phyloP scores from a whole-genome alignment of 768 basidiomycete genomes.

The Suillus subluteus region DNA sequence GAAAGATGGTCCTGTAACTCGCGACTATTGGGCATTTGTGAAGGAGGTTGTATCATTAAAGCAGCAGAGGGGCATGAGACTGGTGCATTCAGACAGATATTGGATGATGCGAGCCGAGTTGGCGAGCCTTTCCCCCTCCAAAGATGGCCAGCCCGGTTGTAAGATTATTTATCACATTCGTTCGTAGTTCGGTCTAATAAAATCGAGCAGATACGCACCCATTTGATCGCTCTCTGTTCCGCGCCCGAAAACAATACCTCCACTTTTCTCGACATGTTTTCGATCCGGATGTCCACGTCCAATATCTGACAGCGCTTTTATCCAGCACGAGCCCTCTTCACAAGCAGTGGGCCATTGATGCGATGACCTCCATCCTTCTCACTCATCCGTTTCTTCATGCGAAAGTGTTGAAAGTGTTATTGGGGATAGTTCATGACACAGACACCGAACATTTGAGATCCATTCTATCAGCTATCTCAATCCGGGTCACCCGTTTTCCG shows the following conservation, averaged over 20 bases:
- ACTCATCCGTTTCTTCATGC: conserved; percentile 37
- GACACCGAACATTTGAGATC: not conserved
- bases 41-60: conserved; percentile 51
- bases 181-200: conserved; percentile 11
- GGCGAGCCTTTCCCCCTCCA: conserved; percentile 27
- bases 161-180: conserved; percentile 21
- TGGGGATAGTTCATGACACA: conserved; percentile 1
- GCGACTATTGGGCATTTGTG: conserved; percentile 54
- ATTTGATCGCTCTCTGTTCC: conserved; percentile 23
- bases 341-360: conserved; percentile 35
- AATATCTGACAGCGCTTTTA: conserved; percentile 49
- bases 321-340: conserved; percentile 29
- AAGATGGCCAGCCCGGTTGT: conserved; percentile 13
- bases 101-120: conserved; percentile 62
- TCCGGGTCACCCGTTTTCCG: conserved; percentile 1
- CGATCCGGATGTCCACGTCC: conserved; percentile 48
- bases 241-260: conserved; percentile 46
- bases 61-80: conserved; percentile 31
- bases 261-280: conserved; percentile 41
- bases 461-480: conserved; percentile 7
- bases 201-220: conserved; percentile 21
- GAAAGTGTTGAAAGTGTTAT: conserved; percentile 36
- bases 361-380: conserved; percentile 40
- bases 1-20: conserved; percentile 15
- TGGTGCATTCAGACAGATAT: conserved; percentile 54